A percentile compares a stretch with the other conserved stretches of the same genome.
phyloP scores from a whole-genome alignment of 2,329 filamentous ascomycete genomes.

The Cadophora gregata region DNA sequence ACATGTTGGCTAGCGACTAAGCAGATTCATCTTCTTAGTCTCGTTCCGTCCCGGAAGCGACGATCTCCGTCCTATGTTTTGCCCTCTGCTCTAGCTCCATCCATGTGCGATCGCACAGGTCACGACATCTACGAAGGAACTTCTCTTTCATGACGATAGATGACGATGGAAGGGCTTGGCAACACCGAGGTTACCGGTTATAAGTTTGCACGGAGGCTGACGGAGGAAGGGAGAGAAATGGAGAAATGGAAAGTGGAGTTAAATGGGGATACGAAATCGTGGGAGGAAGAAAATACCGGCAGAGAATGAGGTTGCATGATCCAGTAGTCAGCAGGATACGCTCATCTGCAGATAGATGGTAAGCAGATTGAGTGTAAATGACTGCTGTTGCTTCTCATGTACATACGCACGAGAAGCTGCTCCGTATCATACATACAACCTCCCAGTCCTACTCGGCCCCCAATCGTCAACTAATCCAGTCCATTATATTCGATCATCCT shows the following conservation, averaged over 20 bases:
- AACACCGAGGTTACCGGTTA: conserved; percentile 9
- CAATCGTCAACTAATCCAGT: background rate
- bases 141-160: background rate
- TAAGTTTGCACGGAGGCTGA: background rate
- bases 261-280: too few relatives aligned
- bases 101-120: conserved; percentile 8
- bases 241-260: too few relatives aligned
- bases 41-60: conserved; percentile 8
- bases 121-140: background rate
- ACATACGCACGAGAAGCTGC: background rate
- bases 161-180: background rate
- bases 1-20: background rate
- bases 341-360: background rate
- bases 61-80: conserved; percentile 3
- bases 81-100: background rate
- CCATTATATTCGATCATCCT: background rate
- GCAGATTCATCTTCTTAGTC: background rate
- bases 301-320: too few relatives aligned
- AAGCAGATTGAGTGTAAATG: background rate
- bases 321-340: too few relatives aligned
- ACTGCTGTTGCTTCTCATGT: background rate
- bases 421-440: conserved; percentile 3
- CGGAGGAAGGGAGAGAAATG: conserved; percentile 3
- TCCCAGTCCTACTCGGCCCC: background rate
- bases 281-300: too few relatives aligned